phyloP scores from a whole-genome alignment of 139 green algal genomes.

The Micractinium sp. region DNA sequence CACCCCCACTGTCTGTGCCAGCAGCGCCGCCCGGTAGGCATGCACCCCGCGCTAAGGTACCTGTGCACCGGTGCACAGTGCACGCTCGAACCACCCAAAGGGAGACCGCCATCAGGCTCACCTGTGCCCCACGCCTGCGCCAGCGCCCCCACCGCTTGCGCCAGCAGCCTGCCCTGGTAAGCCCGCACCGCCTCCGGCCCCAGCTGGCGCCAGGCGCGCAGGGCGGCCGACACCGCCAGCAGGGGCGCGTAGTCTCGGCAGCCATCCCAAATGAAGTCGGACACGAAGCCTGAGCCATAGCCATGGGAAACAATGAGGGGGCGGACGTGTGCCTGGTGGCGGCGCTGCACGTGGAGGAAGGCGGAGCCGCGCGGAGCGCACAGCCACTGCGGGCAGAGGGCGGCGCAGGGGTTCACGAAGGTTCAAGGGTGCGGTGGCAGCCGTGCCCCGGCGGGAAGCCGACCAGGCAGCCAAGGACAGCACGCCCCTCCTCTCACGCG shows the following conservation, averaged over 20 bases:
- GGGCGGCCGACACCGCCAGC: slow-evolving; percentile 57
- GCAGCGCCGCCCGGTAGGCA: too few relatives aligned
- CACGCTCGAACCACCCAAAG: too few relatives aligned
- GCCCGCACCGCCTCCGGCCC: slow-evolving; percentile 17
- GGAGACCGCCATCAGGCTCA: not conserved
- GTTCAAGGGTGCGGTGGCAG: too few relatives aligned
- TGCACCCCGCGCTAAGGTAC: too few relatives aligned
- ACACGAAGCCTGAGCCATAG: slow-evolving; percentile 16
- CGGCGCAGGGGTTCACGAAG: not conserved
- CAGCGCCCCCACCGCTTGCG: not conserved
- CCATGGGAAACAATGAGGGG: slow-evolving; percentile 67
- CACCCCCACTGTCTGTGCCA: too few relatives aligned
- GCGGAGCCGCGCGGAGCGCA: slow-evolving; percentile 64
- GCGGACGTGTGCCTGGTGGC: slow-evolving; percentile 40
- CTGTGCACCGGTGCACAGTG: too few relatives aligned
- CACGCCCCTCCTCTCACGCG: not conserved
- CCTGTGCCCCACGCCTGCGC: slow-evolving; percentile 13
- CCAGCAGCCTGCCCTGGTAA: slow-evolving; percentile 56
- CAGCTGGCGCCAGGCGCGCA: slow-evolving; percentile 57
- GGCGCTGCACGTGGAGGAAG: slow-evolving; percentile 58
- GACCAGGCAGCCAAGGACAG: not conserved
- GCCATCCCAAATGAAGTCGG: slow-evolving; percentile 75
- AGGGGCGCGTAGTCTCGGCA: slow-evolving; percentile 72
- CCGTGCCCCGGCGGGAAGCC: too few relatives aligned
- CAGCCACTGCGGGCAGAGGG: slow-evolving; percentile 55